Conservation (phyloP, 805 yeast species). For the Spathaspora boniae region DNA sequence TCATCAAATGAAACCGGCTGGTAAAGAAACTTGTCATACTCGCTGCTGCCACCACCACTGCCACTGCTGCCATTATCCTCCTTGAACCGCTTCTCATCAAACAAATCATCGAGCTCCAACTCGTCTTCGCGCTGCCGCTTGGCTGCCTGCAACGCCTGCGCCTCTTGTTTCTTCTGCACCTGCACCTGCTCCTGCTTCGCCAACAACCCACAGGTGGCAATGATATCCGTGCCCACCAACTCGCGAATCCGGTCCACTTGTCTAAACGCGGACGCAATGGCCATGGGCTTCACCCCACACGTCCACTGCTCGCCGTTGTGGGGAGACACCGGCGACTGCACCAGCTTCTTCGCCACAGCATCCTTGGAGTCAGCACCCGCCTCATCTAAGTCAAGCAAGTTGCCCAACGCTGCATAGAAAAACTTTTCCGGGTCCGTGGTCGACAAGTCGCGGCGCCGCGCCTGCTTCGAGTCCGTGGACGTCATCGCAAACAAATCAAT, state of each 20-base stretch:
- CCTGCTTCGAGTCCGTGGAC: conserved; percentile 38
- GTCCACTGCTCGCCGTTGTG: conserved; percentile 32
- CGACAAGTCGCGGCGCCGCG: conserved; percentile 45
- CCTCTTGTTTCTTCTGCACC: not conserved
- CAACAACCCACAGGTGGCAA: conserved; percentile 20
- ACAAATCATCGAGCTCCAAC: conserved; percentile 25
- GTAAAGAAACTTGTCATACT: conserved; percentile 18
- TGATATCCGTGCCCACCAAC: conserved; percentile 22
- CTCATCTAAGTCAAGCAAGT: conserved; percentile 45
- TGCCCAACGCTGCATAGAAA: conserved; percentile 49
- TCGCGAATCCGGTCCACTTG: conserved; percentile 40
- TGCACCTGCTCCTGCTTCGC: conserved; percentile 5
- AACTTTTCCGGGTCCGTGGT: conserved; percentile 45
- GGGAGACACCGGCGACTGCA: conserved; percentile 39
- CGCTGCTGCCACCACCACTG: conserved; percentile 11
- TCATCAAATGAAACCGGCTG: conserved; percentile 35
- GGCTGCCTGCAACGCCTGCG: not conserved
- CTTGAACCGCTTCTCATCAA: conserved; percentile 33
- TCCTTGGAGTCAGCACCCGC: too few relatives aligned
- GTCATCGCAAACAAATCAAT: conserved; percentile 23
- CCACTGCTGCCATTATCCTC: conserved; percentile 3
- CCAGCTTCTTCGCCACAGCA: conserved; percentile 3
- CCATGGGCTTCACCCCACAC: conserved; percentile 44
- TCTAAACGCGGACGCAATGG: conserved; percentile 44
- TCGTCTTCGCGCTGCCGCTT: conserved; percentile 21